Conservation (phyloP, 768 basidiomycete genomes). For the Phlebiopsis flavidoalba region DNA sequence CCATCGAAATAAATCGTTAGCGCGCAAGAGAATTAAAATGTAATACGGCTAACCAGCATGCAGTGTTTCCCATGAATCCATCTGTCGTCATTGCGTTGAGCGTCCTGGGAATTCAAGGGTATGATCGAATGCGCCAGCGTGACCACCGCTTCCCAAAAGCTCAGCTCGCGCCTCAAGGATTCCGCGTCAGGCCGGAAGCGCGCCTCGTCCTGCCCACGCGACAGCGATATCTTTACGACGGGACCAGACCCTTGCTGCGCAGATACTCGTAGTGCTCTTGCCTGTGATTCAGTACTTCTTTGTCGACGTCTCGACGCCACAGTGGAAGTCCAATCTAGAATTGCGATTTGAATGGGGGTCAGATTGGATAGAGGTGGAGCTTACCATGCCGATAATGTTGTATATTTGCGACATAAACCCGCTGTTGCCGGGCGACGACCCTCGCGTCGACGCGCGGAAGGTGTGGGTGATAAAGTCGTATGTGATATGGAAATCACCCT, state of each 20-base stretch:
- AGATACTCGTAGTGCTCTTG: constrained; percentile 34
- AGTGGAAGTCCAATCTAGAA: constrained; percentile 33
- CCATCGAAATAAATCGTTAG: too few relatives aligned
- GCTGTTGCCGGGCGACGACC: constrained; percentile 56
- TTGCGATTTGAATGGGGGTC: neutral
- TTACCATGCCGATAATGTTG: constrained; percentile 37
- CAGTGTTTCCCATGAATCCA: too few relatives aligned
- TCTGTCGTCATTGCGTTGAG: too few relatives aligned
- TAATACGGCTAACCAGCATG: too few relatives aligned
- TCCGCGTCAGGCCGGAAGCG: too few relatives aligned
- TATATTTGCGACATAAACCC: constrained; percentile 49
- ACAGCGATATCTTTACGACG: neutral
- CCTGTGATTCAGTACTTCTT: constrained; percentile 26
- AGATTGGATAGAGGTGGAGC: constrained; percentile 13
- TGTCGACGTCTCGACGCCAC: constrained; percentile 36
- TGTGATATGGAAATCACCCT: constrained; percentile 70
- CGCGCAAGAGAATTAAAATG: too few relatives aligned
- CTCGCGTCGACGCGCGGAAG: constrained; percentile 65
- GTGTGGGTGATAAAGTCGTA: constrained; percentile 62
- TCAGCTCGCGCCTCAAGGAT: too few relatives aligned
- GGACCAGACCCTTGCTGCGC: neutral
- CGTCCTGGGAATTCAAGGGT: too few relatives aligned
- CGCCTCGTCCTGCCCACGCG: neutral
- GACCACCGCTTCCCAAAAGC: too few relatives aligned
- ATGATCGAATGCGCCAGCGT: too few relatives aligned